Evolutionary conservation across 2,329 filamentous ascomycete species (phyloP), one percentile per base, ranked within the genome.

Genomic region (Falciphora oryzae): DNA sequence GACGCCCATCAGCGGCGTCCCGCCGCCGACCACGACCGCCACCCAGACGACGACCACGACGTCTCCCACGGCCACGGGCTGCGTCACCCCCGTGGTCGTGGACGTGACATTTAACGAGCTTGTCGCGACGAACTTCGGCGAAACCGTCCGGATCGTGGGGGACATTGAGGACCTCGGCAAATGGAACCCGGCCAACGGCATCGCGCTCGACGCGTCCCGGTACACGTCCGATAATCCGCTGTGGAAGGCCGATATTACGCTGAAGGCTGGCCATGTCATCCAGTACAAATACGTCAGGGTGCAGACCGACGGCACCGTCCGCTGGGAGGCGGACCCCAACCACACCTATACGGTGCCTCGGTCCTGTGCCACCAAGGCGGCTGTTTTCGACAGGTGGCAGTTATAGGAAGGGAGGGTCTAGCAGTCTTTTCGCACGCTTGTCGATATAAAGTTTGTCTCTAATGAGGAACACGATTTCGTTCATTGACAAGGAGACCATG

Each of bases 211-310:
- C 60, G 85, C 89, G 2, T 77, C 75, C 22, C 71, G 79, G n/a
- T 92, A 92, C 72, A 88, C 85, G 0, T 69, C 76, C 2, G 75
- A 73, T 38, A 85, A 89, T 69, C 86, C 84, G 0, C 68, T 89
- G 7, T 92, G 89, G 90, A 80, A 76, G 59, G 80, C 74, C 0
- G 83, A 82, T 0, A 71, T 91, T 31, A 77, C 75, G 1, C 74
- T 92, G n/a, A 74, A 79, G 0, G 79, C 85, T 0, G 88, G 88
- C 3, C 78, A 79, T 60, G 75, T 74, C 3, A 77, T 92, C 58
- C 71, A 86, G 76, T 92, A 91, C 74, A 91, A 92, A 77, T 92
- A 85, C 71, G 83, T 92, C 69, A 83, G 84, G 62, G 81, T 88
- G 58, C 79, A 80, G 65, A 70, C 74, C 1, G 81, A 83, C 69